A percentile compares a stretch with the other conserved stretches of the same genome.
Evolutionary conservation across 2,329 filamentous ascomycete species (phyloP).

Genomic region (Alternaria burnsii): DNA sequence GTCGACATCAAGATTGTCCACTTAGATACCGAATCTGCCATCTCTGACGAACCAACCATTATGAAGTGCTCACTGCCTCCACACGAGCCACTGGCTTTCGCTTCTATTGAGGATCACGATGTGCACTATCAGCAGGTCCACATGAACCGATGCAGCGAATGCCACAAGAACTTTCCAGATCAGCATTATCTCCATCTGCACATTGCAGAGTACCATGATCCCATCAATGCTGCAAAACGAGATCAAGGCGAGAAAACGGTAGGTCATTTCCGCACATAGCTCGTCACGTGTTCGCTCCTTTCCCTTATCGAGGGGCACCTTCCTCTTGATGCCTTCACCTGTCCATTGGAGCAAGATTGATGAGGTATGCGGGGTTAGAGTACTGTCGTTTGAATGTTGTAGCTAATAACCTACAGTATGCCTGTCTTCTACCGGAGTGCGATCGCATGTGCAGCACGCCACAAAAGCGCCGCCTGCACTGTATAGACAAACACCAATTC

Average conservation of each 20-base stretch:
- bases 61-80: constrained; percentile 87
- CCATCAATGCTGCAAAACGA: constrained; percentile 73
- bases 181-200: constrained; percentile 82
- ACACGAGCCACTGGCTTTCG: constrained; percentile 76
- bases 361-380: constrained; percentile 3
- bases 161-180: constrained; percentile 87
- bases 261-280: constrained; percentile 47
- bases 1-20: constrained; percentile 58
- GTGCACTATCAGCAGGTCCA: constrained; percentile 84
- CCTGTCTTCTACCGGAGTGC: constrained; percentile 89
- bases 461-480: constrained; percentile 84
- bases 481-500: constrained; percentile 94
- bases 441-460: constrained; percentile 83
- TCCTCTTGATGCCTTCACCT: background rate
- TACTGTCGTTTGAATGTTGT: constrained; percentile 11
- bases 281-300: constrained; percentile 3
- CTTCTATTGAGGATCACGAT: constrained; percentile 82
- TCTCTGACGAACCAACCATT: constrained; percentile 49
- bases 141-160: constrained; percentile 84
- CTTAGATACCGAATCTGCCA: constrained; percentile 58
- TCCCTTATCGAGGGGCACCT: background rate
- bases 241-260: constrained; percentile 89
- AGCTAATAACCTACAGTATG: constrained; percentile 65
- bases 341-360: background rate
- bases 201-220: constrained; percentile 90